Base-by-base conservation (phyloP, 106 monocot genomes). In the Cymbidium sinense region DNA sequence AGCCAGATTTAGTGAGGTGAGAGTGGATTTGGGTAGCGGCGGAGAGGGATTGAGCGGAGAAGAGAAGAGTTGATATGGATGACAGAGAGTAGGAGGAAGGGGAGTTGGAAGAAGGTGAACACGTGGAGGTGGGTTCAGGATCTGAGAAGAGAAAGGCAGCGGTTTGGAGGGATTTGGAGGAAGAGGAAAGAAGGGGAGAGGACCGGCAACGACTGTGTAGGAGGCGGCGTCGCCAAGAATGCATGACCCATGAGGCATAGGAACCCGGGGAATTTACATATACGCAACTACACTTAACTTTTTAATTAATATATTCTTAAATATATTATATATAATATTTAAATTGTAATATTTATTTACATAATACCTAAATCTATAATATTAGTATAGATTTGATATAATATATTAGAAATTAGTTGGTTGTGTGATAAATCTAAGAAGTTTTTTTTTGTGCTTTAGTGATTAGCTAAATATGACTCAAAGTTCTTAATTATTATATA, bases 1-100 rank as follows among this genome's bases (percentile, higher is more conserved):
- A 76, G 27, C 83, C 84, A 50, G 79, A 77, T 65, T 88, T 89
- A 83, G 41, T 51, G 81, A 92, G 81, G 76, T 74, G 75, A 55
- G 86, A 82, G 80, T 87, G 86, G 81, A 87, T 73, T 64, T 85
- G 85, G 54, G 76, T 3, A 25, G 65, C 80, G 51, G 55, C 64
- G 73, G 2, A 50, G 62, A 77, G 41, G 74, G 90, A 71, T 52
- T 83, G 85, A 41, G 79, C 7, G 47, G 72, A 79, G 41, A 47
- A 72, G 73, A 3, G 70, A 44, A 77, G 64, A 62, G 87, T 50
- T 25, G 51, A 21, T 30, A 74, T 34, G 41, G 78, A 67, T 76
- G 65, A 54, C 43, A 58, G 58, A 7, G 17, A 54, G 37, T 0
- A 7, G 75, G 28, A 71, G 69, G 5, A 17, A 51, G 74, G 54